These are phyloP conservation scores for Dunaliella primolecta DNA, from an alignment of 139 green algal species.

Conservation along the genomic window DNA sequence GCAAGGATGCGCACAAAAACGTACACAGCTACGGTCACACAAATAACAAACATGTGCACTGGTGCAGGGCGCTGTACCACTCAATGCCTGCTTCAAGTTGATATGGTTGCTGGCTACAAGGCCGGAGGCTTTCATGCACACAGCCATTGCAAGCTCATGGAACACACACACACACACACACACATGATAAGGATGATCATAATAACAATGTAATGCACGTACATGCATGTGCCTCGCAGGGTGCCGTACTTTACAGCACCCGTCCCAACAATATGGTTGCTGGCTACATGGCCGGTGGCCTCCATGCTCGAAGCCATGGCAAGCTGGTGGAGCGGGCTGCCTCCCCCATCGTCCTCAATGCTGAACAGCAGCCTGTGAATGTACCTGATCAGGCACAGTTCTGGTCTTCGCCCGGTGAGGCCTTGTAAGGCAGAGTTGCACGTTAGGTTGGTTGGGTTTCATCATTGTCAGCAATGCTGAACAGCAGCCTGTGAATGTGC, in stretches of 20 bases:
- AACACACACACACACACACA: background rate
- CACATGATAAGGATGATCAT: no score
- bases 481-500: constrained; percentile 19
- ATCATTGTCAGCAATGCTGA: constrained; percentile 21
- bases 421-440: no score
- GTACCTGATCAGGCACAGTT: constrained; percentile 22
- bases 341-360: constrained; percentile 24
- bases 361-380: constrained; percentile 16
- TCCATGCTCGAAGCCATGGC: background rate
- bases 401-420: background rate
- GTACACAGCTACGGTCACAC: constrained; percentile 2
- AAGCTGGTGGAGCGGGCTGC: constrained; percentile 20
- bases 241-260: background rate
- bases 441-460: no score
- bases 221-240: background rate
- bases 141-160: no score
- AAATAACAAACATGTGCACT: no score
- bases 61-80: no score
- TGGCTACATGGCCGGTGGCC: background rate
- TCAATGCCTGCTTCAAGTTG: no score
- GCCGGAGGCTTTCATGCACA: constrained; percentile 14
- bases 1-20: constrained; percentile 4
- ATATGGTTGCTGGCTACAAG: no score
- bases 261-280: background rate
- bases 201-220: no score